These are phyloP conservation scores for Begonia peltatifolia DNA, from an alignment of 306 rosid species.

Conservation along the genomic window DNA sequence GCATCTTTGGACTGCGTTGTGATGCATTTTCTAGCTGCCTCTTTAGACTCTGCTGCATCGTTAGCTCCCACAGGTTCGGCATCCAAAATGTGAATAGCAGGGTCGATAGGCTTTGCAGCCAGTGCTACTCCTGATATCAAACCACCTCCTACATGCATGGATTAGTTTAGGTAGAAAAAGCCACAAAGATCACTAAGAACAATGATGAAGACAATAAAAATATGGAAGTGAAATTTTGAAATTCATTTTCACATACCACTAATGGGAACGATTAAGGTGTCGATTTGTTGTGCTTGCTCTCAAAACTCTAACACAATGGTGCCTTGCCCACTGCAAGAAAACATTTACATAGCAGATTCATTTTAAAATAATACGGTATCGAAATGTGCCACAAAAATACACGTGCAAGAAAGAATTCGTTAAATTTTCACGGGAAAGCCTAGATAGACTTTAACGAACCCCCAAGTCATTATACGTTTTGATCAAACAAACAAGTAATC, in stretches of 20 bases:
- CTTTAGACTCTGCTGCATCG: slow-evolving; percentile 85
- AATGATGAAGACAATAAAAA: neutral
- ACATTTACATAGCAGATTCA: neutral
- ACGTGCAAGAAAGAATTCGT: too few species aligned
- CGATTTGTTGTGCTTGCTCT: slow-evolving; percentile 68
- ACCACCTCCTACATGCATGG: slow-evolving; percentile 61
- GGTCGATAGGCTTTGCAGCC: slow-evolving; percentile 86
- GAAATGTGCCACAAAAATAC: too few species aligned
- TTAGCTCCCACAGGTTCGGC: slow-evolving; percentile 87
- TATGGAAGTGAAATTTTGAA: slow-evolving; percentile 1
- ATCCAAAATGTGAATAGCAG: slow-evolving; percentile 54
- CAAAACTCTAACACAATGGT: slow-evolving; percentile 72
- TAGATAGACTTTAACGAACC: too few species aligned
- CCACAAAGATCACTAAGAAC: neutral
- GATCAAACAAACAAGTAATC: too few species aligned
- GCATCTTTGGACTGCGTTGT: too few species aligned
- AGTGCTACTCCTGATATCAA: slow-evolving; percentile 77
- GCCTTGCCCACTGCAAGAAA: slow-evolving; percentile 85
- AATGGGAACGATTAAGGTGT: slow-evolving; percentile 62
- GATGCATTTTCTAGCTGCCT: slow-evolving; percentile 67
- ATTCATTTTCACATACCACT: slow-evolving; percentile 49
- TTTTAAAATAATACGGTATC: too few species aligned
- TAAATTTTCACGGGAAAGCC: too few species aligned
- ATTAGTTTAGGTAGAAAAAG: neutral
- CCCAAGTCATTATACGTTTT: too few species aligned